These are phyloP conservation scores for Salvia rosmarinus DNA, from an alignment of 257 asterid species.

Conservation along the genomic window DNA sequence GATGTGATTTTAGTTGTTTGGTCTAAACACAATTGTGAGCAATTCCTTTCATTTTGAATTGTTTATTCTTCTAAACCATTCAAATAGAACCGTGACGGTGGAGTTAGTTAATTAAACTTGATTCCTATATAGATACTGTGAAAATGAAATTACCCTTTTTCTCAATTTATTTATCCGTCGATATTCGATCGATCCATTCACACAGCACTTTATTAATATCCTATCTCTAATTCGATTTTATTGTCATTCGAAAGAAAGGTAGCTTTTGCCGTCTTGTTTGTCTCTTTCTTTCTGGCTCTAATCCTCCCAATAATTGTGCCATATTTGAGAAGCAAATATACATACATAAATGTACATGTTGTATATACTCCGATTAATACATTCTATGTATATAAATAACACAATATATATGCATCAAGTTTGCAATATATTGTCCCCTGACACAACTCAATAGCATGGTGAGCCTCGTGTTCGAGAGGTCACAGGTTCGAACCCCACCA, in stretches of 20 bases:
- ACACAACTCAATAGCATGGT: no score
- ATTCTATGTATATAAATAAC: not conserved
- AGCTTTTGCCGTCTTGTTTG: slow-evolving; percentile 7
- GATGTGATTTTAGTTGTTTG: no score
- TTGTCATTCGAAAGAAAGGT: not conserved
- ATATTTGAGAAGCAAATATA: not conserved
- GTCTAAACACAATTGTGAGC: no score
- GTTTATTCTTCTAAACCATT: not conserved
- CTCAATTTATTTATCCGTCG: not conserved
- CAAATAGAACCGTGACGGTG: not conserved
- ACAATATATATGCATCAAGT: not conserved
- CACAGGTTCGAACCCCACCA: no score
- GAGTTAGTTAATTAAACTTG: not conserved
- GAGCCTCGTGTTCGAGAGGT: no score
- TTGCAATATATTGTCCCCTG: no score
- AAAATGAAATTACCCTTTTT: slow-evolving; percentile 10
- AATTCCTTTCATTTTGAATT: no score
- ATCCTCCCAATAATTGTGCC: slow-evolving; percentile 6
- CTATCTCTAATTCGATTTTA: slow-evolving; percentile 10
- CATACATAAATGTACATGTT: no score
- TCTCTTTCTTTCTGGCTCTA: slow-evolving; percentile 18
- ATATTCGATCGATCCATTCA: not conserved
- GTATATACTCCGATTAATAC: not conserved
- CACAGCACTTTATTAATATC: not conserved
- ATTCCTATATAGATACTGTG: not conserved